phyloP scores from a whole-genome alignment of 2,329 filamentous ascomycete species.

The Lachnellula cervina region DNA sequence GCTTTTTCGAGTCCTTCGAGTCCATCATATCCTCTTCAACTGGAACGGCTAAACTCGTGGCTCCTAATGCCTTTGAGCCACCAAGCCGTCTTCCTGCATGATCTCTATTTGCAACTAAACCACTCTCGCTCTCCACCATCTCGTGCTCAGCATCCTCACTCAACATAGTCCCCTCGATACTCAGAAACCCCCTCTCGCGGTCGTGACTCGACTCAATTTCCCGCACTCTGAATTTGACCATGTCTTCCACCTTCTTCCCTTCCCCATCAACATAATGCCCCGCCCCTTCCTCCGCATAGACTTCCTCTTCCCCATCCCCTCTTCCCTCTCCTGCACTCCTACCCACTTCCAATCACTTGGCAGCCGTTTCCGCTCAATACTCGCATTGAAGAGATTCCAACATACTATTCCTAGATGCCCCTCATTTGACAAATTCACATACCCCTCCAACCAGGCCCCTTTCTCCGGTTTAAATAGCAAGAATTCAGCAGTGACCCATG shows the following conservation, averaged over 20 bases:
- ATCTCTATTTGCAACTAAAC: conserved; percentile 34
- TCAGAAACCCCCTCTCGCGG: conserved; percentile 72
- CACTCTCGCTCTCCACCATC: conserved; percentile 51
- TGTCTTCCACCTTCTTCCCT: conserved; percentile 65
- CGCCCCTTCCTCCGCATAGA: conserved; percentile 50
- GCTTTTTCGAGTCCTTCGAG: conserved; percentile 12
- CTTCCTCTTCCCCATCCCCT: conserved; percentile 32
- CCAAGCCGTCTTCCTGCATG: conserved; percentile 37
- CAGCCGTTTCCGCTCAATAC: conserved; percentile 71
- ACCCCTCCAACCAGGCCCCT: conserved; percentile 72
- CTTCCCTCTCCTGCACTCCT: conserved; percentile 38
- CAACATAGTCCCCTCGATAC: conserved; percentile 84
- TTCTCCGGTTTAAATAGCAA: conserved; percentile 73
- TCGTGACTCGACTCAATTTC: conserved; percentile 79
- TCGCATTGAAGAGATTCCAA: conserved; percentile 88
- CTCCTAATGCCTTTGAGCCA: conserved; percentile 27
- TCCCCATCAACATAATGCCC: conserved; percentile 72
- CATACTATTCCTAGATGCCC: conserved; percentile 85
- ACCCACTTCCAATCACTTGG: conserved; percentile 79
- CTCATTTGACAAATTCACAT: conserved; percentile 80
- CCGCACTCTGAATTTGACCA: conserved; percentile 71
- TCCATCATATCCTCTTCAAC: conserved; percentile 22
- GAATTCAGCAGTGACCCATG: conserved; percentile 85
- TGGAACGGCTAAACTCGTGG: conserved; percentile 28
- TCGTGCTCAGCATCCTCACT: conserved; percentile 59